Evolutionary conservation across 176 grass and related monocot species (phyloP).

Genomic region (Avena insularis): DNA sequence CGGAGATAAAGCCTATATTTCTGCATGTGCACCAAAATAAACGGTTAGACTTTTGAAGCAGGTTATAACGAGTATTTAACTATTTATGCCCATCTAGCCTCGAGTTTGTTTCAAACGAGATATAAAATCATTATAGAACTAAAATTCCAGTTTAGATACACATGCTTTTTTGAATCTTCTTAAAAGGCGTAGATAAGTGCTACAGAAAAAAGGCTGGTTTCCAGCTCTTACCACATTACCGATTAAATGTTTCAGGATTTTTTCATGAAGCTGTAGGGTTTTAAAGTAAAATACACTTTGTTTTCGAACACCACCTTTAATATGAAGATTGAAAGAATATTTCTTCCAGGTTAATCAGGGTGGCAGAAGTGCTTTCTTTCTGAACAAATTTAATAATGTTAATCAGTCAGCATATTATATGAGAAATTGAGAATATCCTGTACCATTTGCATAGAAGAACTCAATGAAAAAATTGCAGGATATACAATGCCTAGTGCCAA

Average conservation of each 20-base stretch:
- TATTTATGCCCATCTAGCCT: neutral
- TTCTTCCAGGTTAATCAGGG: neutral
- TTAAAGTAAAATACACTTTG: neutral
- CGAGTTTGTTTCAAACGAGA: slow-evolving; percentile 28
- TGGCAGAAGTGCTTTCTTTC: neutral
- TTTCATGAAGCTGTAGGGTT: neutral
- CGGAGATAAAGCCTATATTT: slow-evolving; percentile 97
- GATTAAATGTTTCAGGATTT: slow-evolving; percentile 25
- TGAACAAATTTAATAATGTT: neutral
- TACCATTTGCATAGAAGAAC: neutral
- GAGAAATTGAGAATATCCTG: neutral
- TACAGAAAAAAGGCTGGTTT: neutral
- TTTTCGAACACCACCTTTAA: neutral
- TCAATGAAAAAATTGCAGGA: neutral
- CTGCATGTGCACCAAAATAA: slow-evolving; percentile 65
- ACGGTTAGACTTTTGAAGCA: slow-evolving; percentile 23
- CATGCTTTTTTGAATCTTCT: slow-evolving; percentile 25
- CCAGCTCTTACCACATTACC: slow-evolving; percentile 1
- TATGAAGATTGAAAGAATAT: neutral
- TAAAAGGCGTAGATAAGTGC: neutral
- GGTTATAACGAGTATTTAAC: neutral
- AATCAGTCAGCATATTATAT: slow-evolving; percentile 12
- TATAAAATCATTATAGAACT: slow-evolving; percentile 1
- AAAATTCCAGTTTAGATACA: slow-evolving; percentile 10
- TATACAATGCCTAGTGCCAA: neutral